Percentiles rank a stretch among this genome's conserved stretches.
Conservation (phyloP, 345 rosid genomes). For the Mercurialis annua region DNA sequence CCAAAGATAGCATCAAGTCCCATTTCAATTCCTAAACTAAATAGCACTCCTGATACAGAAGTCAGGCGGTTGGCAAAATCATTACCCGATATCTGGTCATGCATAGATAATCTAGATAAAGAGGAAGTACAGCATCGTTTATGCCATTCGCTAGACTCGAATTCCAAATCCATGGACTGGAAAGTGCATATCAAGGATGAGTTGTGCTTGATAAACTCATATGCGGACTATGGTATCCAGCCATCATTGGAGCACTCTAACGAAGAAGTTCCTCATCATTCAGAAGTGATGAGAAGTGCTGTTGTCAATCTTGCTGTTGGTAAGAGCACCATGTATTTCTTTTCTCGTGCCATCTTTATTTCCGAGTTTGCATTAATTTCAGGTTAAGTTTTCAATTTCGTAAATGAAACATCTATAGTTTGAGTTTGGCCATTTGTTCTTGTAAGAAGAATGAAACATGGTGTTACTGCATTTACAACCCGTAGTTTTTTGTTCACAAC, state of each 20-base stretch:
- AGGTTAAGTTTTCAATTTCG: slow-evolving; percentile 2
- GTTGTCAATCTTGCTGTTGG: slow-evolving; percentile 51
- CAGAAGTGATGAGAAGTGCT: slow-evolving; percentile 35
- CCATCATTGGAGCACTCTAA: slow-evolving; percentile 22
- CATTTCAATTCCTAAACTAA: slow-evolving; percentile 41
- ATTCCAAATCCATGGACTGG: slow-evolving; percentile 37
- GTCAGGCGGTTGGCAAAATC: slow-evolving; percentile 49
- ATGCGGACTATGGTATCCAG: slow-evolving; percentile 26
- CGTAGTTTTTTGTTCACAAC: background rate
- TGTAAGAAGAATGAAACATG: background rate
- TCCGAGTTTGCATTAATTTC: slow-evolving; percentile 2
- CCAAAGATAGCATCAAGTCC: slow-evolving; percentile 39
- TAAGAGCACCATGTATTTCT: slow-evolving; percentile 35
- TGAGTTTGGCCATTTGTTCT: background rate
- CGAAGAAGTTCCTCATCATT: slow-evolving; percentile 29
- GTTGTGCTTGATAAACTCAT: slow-evolving; percentile 27
- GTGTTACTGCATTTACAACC: background rate
- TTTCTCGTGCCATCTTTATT: slow-evolving; percentile 1
- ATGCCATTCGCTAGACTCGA: slow-evolving; percentile 60
- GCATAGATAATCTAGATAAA: slow-evolving; percentile 24
- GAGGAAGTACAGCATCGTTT: slow-evolving; percentile 33
- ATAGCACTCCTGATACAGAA: slow-evolving; percentile 25
- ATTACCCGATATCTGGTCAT: slow-evolving; percentile 56
- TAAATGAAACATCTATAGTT: background rate
- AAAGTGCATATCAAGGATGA: slow-evolving; percentile 34